Conservation (phyloP, 2,329 filamentous ascomycete genomes). For the Macrophomina phaseolina region DNA sequence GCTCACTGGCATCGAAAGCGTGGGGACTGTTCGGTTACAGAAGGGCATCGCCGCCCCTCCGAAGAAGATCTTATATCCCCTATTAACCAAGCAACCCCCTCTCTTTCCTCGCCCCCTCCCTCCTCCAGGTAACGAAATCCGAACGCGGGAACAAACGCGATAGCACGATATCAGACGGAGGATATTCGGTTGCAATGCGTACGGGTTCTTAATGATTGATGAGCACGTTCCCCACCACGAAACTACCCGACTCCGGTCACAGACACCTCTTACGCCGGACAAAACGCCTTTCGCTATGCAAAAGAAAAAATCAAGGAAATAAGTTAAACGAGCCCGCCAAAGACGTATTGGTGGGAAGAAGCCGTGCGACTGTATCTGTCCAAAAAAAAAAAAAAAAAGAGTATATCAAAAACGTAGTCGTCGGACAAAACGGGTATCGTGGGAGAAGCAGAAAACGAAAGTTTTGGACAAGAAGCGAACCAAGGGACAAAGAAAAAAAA, state of each 20-base stretch:
- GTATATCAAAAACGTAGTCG: not conserved
- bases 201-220: too few relatives aligned
- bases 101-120: conserved; percentile 1
- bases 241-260: not conserved
- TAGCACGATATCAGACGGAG: not conserved
- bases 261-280: not conserved
- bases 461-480: not conserved
- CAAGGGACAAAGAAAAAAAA: not conserved
- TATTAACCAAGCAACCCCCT: not conserved
- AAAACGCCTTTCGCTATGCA: conserved; percentile 23
- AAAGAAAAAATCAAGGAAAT: not conserved
- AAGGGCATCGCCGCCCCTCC: not conserved
- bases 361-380: not conserved
- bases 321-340: not conserved
- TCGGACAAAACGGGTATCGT: conserved; percentile 25
- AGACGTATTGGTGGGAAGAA: not conserved
- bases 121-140: not conserved
- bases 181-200: too few relatives aligned
- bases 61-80: not conserved
- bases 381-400: not conserved
- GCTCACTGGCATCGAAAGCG: not conserved
- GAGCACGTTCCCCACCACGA: not conserved
- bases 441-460: conserved; percentile 8
- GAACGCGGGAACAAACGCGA: not conserved
- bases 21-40: not conserved